These are phyloP conservation scores for Aspergillus fijiensis DNA, from an alignment of 2,329 filamentous ascomycete species.

Conservation along the genomic window DNA sequence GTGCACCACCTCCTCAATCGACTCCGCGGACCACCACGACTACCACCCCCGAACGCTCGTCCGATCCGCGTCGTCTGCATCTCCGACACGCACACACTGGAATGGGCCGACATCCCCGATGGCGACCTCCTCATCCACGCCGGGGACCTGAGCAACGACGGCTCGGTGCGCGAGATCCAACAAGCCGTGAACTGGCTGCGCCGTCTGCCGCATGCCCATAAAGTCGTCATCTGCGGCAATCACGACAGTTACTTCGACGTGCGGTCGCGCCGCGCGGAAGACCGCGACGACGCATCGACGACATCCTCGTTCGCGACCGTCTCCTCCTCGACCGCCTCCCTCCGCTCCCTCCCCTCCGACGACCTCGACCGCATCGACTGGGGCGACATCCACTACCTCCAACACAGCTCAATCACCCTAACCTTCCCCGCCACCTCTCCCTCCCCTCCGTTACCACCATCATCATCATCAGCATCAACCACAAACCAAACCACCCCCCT, in stretches of 20 bases:
- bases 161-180: slow-evolving; percentile 72
- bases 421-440: slow-evolving; percentile 52
- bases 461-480: neutral
- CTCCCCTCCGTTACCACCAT: neutral
- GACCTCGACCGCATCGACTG: slow-evolving; percentile 59
- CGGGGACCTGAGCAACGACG: slow-evolving; percentile 76
- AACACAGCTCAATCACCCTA: slow-evolving; percentile 65
- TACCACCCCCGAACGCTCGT: slow-evolving; percentile 52
- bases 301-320: slow-evolving; percentile 28
- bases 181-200: slow-evolving; percentile 80
- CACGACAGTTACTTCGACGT: slow-evolving; percentile 85
- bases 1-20: slow-evolving; percentile 65
- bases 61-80: slow-evolving; percentile 79
- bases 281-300: slow-evolving; percentile 44
- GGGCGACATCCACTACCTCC: slow-evolving; percentile 70
- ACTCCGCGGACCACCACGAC: slow-evolving; percentile 66
- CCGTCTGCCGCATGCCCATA: slow-evolving; percentile 71
- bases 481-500: slow-evolving; percentile 40
- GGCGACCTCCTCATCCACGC: slow-evolving; percentile 89
- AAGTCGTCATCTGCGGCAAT: slow-evolving; percentile 82
- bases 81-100: slow-evolving; percentile 80
- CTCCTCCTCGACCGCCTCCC: slow-evolving; percentile 38
- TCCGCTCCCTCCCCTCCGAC: slow-evolving; percentile 33
- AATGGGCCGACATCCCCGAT: slow-evolving; percentile 51
- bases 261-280: slow-evolving; percentile 57